A percentile compares a stretch with the other conserved stretches of the same genome.
Conservation (phyloP, 306 rosid genomes). For the Fragaria iinumae region DNA sequence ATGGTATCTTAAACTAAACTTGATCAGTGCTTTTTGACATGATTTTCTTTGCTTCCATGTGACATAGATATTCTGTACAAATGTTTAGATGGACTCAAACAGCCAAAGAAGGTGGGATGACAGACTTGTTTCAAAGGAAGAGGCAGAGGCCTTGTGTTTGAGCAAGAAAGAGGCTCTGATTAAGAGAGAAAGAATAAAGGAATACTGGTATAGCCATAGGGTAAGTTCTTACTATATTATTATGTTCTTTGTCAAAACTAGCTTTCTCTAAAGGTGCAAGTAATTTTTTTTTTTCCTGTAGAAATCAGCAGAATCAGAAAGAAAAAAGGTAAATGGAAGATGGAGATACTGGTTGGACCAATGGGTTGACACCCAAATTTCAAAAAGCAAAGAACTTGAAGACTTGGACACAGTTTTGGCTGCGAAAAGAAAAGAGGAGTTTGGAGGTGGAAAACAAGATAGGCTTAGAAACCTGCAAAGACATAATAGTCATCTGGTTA, state of each 20-base stretch:
- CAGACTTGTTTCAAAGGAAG: conserved; percentile 65
- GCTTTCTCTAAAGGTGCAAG: conserved; percentile 15
- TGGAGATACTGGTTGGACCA: conserved; percentile 96
- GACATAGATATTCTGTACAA: neutral
- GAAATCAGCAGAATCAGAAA: conserved; percentile 86
- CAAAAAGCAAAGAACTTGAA: conserved; percentile 85
- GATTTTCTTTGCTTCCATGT: neutral
- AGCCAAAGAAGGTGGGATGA: conserved; percentile 72
- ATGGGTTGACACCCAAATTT: conserved; percentile 95
- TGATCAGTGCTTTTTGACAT: neutral
- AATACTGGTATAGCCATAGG: conserved; percentile 65
- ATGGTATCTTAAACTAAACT: neutral
- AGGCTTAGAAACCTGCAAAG: conserved; percentile 37
- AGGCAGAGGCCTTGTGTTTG: conserved; percentile 45
- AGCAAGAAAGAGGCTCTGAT: conserved; percentile 68
- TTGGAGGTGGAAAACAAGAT: conserved; percentile 38
- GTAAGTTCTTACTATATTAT: conserved; percentile 36
- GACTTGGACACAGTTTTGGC: conserved; percentile 65
- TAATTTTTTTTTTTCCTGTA: conserved; percentile 20
- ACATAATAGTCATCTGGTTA: conserved; percentile 15
- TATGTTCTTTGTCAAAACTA: neutral
- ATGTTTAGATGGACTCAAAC: conserved; percentile 70
- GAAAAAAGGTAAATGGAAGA: conserved; percentile 72
- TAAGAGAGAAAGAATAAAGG: conserved; percentile 66
- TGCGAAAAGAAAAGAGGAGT: conserved; percentile 39